phyloP scores from a whole-genome alignment of 2,329 filamentous ascomycete genomes.

The Sporothrix luriei region DNA sequence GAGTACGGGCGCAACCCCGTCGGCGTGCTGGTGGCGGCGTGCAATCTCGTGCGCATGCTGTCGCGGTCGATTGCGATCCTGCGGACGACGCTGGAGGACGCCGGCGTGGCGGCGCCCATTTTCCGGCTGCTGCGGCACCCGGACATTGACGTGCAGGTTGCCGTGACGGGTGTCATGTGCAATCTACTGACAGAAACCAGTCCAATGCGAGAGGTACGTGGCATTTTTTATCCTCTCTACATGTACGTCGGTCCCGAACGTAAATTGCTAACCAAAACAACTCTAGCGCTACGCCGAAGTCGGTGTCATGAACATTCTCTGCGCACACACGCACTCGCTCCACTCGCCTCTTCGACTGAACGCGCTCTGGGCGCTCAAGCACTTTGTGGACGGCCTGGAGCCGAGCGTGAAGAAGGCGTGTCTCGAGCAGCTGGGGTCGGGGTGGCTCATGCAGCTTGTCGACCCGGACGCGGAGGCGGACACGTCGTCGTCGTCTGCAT shows the following conservation, averaged over 20 bases:
- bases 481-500: conserved; percentile 43
- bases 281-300: conserved; percentile 68
- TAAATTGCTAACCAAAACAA: neutral
- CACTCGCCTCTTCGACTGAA: conserved; percentile 80
- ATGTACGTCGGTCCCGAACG: too few relatives aligned
- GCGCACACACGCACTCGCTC: conserved; percentile 78
- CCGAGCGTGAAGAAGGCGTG: conserved; percentile 75
- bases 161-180: conserved; percentile 79
- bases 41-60: conserved; percentile 76
- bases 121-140: conserved; percentile 73
- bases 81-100: conserved; percentile 83
- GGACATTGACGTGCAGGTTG: conserved; percentile 78
- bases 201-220: conserved; percentile 82
- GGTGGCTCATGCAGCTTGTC: conserved; percentile 80
- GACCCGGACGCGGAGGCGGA: conserved; percentile 63
- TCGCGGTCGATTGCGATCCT: conserved; percentile 83
- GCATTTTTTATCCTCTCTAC: too few relatives aligned
- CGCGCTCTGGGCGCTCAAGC: conserved; percentile 91
- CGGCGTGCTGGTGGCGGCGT: conserved; percentile 80
- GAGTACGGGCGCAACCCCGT: conserved; percentile 73
- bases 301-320: conserved; percentile 75
- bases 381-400: conserved; percentile 74
- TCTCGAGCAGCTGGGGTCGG: conserved; percentile 73
- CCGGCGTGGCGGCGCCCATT: conserved; percentile 75
- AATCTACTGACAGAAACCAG: conserved; percentile 89